Percentiles rank a stretch among this genome's conserved stretches.
These are phyloP conservation scores for Boehmeria nivea DNA, from an alignment of 306 rosid species.

Conservation along the genomic window DNA sequence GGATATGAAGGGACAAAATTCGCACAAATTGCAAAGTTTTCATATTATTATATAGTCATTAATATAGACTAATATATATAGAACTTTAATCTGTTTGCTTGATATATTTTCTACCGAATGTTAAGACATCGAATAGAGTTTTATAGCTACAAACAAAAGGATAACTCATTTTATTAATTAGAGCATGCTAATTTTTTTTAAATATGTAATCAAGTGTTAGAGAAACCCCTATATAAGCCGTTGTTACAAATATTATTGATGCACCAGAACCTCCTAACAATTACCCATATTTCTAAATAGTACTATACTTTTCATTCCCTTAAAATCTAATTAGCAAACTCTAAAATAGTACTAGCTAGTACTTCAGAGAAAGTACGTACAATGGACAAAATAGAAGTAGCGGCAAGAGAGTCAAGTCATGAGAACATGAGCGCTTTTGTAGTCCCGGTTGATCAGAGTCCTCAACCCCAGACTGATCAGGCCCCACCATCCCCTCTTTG, in stretches of 20 bases:
- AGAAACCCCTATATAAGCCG: slow-evolving; percentile 6
- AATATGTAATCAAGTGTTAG: no score
- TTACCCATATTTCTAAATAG: no score
- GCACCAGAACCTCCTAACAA: slow-evolving; percentile 5
- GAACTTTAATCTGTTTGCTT: no score
- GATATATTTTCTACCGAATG: no score
- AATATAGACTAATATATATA: no score
- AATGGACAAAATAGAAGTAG: slow-evolving; percentile 10
- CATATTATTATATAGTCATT: no score
- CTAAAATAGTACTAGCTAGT: background rate
- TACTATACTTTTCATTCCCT: no score
- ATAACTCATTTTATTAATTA: background rate
- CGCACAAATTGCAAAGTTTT: no score
- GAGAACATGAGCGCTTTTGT: background rate
- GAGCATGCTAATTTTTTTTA: no score
- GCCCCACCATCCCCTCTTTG: slow-evolving; percentile 5
- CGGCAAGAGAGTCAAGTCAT: background rate
- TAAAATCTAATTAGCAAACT: no score
- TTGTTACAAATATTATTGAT: background rate
- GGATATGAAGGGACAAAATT: no score
- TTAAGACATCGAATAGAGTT: no score
- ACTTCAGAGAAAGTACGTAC: background rate
- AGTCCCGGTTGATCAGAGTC: slow-evolving; percentile 3
- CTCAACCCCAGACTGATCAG: slow-evolving; percentile 1
- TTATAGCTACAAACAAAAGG: background rate